A percentile compares a stretch with the other conserved stretches of the same genome.
phyloP scores from a whole-genome alignment of 2,329 filamentous ascomycete genomes.

The Aureobasidium sp. region DNA sequence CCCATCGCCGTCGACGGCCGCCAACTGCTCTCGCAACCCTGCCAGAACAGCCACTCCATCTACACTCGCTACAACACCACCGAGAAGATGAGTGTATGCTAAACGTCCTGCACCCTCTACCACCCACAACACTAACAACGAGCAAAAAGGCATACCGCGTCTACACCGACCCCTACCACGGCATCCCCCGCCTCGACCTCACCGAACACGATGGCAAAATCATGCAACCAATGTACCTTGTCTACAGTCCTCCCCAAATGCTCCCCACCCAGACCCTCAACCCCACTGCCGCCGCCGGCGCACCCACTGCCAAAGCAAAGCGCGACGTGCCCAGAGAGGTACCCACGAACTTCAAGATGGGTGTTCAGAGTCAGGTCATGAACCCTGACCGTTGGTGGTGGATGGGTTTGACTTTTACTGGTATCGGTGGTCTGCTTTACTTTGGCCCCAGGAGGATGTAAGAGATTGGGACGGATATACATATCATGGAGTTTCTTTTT shows the following conservation, averaged over 20 bases:
- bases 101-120: not conserved
- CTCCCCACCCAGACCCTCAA: conserved; percentile 60
- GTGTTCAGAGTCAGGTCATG: conserved; percentile 23
- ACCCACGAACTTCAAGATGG: conserved; percentile 33
- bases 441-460: conserved; percentile 28
- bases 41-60: conserved; percentile 42
- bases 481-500: not conserved
- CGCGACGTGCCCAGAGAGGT: conserved; percentile 23
- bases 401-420: conserved; percentile 40
- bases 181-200: conserved; percentile 54
- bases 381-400: conserved; percentile 42
- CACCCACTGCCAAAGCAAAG: conserved; percentile 22
- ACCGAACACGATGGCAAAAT: conserved; percentile 55
- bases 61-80: conserved; percentile 61
- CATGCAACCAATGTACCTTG: conserved; percentile 59
- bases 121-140: not conserved
- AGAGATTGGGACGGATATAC: not conserved
- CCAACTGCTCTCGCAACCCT: conserved; percentile 58
- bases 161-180: conserved; percentile 51
- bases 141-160: conserved; percentile 36
- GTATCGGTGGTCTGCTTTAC: conserved; percentile 40
- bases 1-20: conserved; percentile 59
- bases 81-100: conserved; percentile 50
- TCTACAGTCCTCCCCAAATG: conserved; percentile 56
- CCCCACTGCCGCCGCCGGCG: conserved; percentile 35